A percentile compares a stretch with the other conserved stretches of the same genome.
These are phyloP conservation scores for Aspergillus taichungensis DNA, from an alignment of 495 filamentous ascomycete species.

Conservation along the genomic window DNA sequence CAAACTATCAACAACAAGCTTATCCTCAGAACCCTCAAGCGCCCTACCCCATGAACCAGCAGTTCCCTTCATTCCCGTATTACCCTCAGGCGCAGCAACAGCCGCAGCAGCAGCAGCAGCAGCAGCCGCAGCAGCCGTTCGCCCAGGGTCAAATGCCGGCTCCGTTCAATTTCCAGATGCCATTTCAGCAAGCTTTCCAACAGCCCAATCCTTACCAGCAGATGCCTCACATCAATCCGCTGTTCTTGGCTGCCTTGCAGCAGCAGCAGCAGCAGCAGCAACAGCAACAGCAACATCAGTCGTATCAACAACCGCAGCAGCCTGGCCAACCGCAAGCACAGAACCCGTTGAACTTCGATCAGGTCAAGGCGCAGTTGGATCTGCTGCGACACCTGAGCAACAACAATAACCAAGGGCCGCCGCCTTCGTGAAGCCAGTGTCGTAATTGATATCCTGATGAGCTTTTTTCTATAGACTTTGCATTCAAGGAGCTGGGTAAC, in stretches of 20 bases:
- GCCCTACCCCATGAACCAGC: slow-evolving; percentile 15
- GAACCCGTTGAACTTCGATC: slow-evolving; percentile 32
- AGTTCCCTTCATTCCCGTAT: slow-evolving; percentile 20
- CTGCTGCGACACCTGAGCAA: slow-evolving; percentile 34
- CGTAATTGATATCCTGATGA: too few species aligned
- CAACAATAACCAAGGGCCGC: slow-evolving; percentile 29
- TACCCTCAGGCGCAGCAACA: slow-evolving; percentile 3
- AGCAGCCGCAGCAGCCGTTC: slow-evolving; percentile 20
- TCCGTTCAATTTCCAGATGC: slow-evolving; percentile 33
- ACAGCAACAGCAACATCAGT: slow-evolving; percentile 25
- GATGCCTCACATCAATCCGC: slow-evolving; percentile 52
- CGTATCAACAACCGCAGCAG: slow-evolving; percentile 28
- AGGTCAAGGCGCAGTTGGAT: slow-evolving; percentile 40
- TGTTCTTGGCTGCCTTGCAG: slow-evolving; percentile 47
- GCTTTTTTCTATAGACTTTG: neutral
- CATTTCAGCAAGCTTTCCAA: slow-evolving; percentile 28
- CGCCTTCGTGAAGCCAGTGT: slow-evolving; percentile 17
- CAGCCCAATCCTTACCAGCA: slow-evolving; percentile 29
- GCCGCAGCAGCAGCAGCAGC: slow-evolving; percentile 24
- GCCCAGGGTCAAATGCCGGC: slow-evolving; percentile 22
- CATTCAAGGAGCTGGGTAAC: neutral
- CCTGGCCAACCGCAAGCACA: slow-evolving; percentile 32
- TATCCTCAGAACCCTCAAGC: slow-evolving; percentile 2
- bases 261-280: slow-evolving; percentile 36
- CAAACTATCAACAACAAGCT: slow-evolving; percentile 16